Conservation (phyloP, 2,329 filamentous ascomycete species). For the Gaeumannomyces sp. region DNA sequence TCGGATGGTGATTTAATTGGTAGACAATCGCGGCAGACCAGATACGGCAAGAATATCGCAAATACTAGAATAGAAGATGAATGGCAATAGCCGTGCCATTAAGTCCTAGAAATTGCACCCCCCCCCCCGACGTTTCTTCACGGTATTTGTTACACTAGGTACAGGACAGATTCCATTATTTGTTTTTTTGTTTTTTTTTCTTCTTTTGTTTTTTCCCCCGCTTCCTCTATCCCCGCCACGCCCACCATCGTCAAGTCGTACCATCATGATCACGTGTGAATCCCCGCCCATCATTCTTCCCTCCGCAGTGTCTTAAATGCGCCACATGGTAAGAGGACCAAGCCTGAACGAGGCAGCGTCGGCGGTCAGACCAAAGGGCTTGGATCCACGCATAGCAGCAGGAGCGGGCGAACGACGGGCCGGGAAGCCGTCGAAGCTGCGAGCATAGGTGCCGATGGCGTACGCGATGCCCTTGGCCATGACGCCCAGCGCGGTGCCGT, state of each 20-base stretch:
- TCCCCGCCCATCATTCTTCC: not conserved
- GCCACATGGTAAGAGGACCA: constrained; percentile 6
- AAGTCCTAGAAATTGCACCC: no score
- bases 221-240: no score
- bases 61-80: no score
- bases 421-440: constrained; percentile 29
- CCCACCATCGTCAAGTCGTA: not conserved
- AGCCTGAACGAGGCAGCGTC: not conserved
- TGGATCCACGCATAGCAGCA: not conserved
- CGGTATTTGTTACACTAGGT: no score
- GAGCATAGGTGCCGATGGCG: constrained; percentile 43
- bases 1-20: no score
- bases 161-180: no score
- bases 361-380: not conserved
- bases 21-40: no score
- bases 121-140: no score
- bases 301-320: not conserved
- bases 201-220: no score
- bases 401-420: not conserved
- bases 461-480: constrained; percentile 51
- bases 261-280: not conserved
- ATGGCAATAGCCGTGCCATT: no score
- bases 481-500: constrained; percentile 44
- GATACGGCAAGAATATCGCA: no score
- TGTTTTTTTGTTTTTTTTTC: no score